Evolutionary conservation across 768 basidiomycete genomes (phyloP).

Genomic region (Termitomyces sp.): DNA sequence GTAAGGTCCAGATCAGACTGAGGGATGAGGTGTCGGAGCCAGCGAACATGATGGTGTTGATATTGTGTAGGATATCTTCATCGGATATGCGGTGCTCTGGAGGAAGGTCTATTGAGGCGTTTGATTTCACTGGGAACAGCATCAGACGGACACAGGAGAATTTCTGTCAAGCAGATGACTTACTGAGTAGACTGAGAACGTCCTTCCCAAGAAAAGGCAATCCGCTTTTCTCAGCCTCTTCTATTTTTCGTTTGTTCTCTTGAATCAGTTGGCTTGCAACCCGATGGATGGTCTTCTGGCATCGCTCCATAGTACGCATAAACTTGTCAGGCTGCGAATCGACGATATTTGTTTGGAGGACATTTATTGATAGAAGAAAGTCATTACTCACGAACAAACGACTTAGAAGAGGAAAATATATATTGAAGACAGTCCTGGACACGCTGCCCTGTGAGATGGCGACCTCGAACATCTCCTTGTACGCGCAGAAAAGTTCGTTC

Average conservation of each 20-base stretch:
- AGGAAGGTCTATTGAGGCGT: slow-evolving; percentile 64
- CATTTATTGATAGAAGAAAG: neutral
- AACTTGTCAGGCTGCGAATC: slow-evolving; percentile 46
- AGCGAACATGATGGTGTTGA: slow-evolving; percentile 88
- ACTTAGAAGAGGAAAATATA: slow-evolving; percentile 58
- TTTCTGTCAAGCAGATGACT: slow-evolving; percentile 21
- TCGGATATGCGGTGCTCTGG: slow-evolving; percentile 76
- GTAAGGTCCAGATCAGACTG: slow-evolving; percentile 79
- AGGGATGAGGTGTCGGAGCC: slow-evolving; percentile 87
- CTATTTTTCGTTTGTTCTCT: slow-evolving; percentile 71
- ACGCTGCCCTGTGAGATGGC: slow-evolving; percentile 54
- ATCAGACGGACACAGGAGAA: neutral
- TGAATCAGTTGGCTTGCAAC: slow-evolving; percentile 72
- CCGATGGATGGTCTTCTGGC: slow-evolving; percentile 56
- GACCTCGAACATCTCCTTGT: slow-evolving; percentile 82
- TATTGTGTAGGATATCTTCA: slow-evolving; percentile 78
- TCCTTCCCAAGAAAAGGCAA: slow-evolving; percentile 60
- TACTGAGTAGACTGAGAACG: slow-evolving; percentile 70
- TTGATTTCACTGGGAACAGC: slow-evolving; percentile 68
- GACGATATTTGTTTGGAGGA: neutral
- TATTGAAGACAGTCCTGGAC: slow-evolving; percentile 38
- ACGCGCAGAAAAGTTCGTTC: slow-evolving; percentile 73
- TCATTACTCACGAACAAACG: slow-evolving; percentile 46
- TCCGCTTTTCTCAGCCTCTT: slow-evolving; percentile 51
- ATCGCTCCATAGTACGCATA: slow-evolving; percentile 44